phyloP scores from a whole-genome alignment of 495 filamentous ascomycete species.

The Aspergillus mulundensis region DNA sequence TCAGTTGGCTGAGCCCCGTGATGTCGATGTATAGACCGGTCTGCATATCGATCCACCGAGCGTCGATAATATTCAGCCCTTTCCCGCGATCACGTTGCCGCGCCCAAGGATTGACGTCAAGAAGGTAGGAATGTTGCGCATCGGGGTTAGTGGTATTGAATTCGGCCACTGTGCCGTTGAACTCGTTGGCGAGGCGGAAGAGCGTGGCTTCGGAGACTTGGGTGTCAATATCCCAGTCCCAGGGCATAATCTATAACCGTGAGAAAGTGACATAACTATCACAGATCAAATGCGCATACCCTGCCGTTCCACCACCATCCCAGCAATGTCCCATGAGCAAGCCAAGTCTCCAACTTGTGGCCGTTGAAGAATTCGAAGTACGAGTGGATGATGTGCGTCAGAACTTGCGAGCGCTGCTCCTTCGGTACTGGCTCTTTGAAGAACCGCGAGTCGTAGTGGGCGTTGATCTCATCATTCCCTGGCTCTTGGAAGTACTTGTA shows the following conservation, averaged over 20 bases:
- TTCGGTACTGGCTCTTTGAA: conserved; percentile 59
- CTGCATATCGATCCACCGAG: conserved; percentile 72
- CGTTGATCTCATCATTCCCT: conserved; percentile 50
- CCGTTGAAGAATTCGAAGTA: conserved; percentile 64
- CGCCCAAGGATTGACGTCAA: conserved; percentile 75
- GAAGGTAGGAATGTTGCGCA: conserved; percentile 55
- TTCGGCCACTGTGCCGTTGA: conserved; percentile 61
- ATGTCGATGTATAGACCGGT: conserved; percentile 86
- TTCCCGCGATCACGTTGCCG: conserved; percentile 55
- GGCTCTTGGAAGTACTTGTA: conserved; percentile 55
- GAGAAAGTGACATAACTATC: background rate
- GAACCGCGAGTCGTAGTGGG: conserved; percentile 71
- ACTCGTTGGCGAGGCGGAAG: conserved; percentile 53
- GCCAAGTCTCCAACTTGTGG: conserved; percentile 73
- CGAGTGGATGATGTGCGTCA: conserved; percentile 66
- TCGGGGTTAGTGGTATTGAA: conserved; percentile 42
- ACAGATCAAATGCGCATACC: conserved; percentile 27
- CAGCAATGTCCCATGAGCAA: conserved; percentile 80
- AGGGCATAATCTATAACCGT: conserved; percentile 60
- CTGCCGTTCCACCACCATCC: conserved; percentile 92
- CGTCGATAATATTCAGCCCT: conserved; percentile 80
- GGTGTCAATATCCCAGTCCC: conserved; percentile 87
- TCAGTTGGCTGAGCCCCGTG: conserved; percentile 71
- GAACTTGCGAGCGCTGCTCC: conserved; percentile 56
- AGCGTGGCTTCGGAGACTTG: conserved; percentile 67